Conservation (phyloP, 2,329 filamentous ascomycete species). For the Nigrograna mackinnonii region DNA sequence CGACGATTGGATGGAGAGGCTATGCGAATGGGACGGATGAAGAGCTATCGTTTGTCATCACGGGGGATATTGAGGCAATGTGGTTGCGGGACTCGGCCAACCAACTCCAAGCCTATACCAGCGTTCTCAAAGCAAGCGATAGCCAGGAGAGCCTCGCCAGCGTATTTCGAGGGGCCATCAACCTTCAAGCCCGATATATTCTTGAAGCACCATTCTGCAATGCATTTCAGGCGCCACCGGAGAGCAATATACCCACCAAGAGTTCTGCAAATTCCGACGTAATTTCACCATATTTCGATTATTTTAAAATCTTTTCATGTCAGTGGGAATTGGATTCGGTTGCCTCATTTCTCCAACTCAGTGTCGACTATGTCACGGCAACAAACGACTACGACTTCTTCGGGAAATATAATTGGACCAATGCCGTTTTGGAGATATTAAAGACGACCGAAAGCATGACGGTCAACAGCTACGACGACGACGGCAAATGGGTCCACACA, state of each 20-base stretch:
- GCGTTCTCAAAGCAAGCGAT: conserved; percentile 56
- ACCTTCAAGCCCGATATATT: conserved; percentile 71
- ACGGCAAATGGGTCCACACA: conserved; percentile 47
- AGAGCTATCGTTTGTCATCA: conserved; percentile 64
- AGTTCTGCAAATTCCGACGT: conserved; percentile 42
- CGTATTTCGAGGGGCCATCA: conserved; percentile 71
- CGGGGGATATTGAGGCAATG: conserved; percentile 61
- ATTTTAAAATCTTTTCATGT: conserved; percentile 52
- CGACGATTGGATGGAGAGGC: conserved; percentile 71
- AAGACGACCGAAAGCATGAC: conserved; percentile 50
- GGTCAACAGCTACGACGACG: conserved; percentile 49
- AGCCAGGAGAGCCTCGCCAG: conserved; percentile 59
- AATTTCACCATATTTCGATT: conserved; percentile 49
- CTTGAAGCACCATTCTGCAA: conserved; percentile 60
- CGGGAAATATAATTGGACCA: conserved; percentile 48
- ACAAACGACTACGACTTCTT: conserved; percentile 53
- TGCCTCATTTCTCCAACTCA: conserved; percentile 54
- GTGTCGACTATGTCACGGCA: conserved; percentile 48
- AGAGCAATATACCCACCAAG: conserved; percentile 46
- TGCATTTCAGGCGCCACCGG: conserved; percentile 54
- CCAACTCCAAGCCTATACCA: conserved; percentile 70
- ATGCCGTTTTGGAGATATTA: conserved; percentile 47
- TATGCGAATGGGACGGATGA: conserved; percentile 43
- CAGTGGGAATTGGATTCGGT: conserved; percentile 58
- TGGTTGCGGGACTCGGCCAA: conserved; percentile 63